Base-by-base conservation (phyloP, 2,329 filamentous ascomycete genomes). In the Davidsoniella virescens region DNA sequence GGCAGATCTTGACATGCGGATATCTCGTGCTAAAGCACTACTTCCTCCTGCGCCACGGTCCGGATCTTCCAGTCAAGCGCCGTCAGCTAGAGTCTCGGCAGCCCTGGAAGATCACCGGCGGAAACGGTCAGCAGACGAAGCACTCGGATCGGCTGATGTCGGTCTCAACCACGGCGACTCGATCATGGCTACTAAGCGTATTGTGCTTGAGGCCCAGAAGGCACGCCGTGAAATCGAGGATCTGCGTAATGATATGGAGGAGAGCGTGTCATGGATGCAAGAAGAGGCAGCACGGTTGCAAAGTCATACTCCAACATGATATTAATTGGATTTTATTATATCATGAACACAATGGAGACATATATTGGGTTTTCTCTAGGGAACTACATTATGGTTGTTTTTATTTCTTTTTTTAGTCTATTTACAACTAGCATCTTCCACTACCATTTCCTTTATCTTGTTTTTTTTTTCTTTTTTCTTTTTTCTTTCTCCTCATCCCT, bases 251-350 rank as follows among this genome's bases (percentile, higher is more conserved):
- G 68, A 70, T 51, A 63, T 73, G 59, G 67, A 71, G 54, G 64
- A 70, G 54, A 68, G 64, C 14, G 63, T 63, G n/a, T 61, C 63
- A 17, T 73, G 70, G 70, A 70, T 67, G 57, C 62, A 60, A 49
- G 63, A 65, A 48, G 69, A 73, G 57, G 70, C 65, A 37, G 64
- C 67, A 49, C 63, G 62, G 39, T 54, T 72, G 54, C 64, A 65
- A 49, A 65, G 61, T 52, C 64, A 66, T 50, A 49, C 60, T 2
- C 48, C 48, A 6, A 16, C 17, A 3, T 33, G 41, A 4, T 50
- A 39, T 23, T 33, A 33, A 33, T 9, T 12, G 29, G 29, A 33
- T 33, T 4, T 33, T 33, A 33, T 33, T 8, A 12, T 33, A 33
- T 33, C 12, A 33, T 33, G 8, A 33, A 33, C 29, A 9, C 8